Conservation (phyloP, 371 early-diverging fungal genomes). For the Spraguea lophii region DNA sequence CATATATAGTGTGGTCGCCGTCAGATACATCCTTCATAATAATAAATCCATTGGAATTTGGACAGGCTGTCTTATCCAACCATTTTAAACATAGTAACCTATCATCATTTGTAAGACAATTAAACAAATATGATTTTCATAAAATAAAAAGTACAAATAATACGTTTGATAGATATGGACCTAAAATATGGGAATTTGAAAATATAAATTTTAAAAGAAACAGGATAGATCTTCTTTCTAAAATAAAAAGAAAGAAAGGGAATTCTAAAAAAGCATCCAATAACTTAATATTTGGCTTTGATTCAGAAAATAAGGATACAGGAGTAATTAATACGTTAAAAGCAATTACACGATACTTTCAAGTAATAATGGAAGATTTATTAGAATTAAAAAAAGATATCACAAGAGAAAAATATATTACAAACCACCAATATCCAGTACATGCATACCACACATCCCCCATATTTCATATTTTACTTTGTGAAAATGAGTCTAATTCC, state of each 20-base stretch:
- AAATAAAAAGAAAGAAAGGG: conserved; percentile 41
- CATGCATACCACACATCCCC: background rate
- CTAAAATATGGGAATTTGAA: conserved; percentile 38
- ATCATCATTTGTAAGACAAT: conserved; percentile 45
- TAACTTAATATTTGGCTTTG: conserved; percentile 13
- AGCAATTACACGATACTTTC: conserved; percentile 36
- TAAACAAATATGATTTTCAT: conserved; percentile 46
- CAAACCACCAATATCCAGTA: background rate
- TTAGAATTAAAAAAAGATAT: conserved; percentile 34
- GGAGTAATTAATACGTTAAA: conserved; percentile 23
- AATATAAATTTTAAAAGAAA: conserved; percentile 37
- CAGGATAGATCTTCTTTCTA: conserved; percentile 25
- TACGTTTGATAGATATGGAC: conserved; percentile 20
- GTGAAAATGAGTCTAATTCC: conserved; percentile 24
- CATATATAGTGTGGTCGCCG: conserved; percentile 33
- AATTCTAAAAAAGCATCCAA: too few relatives aligned
- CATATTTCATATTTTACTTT: conserved; percentile 10
- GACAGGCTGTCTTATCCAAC: conserved; percentile 26
- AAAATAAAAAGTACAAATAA: conserved; percentile 38
- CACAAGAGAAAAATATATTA: conserved; percentile 16
- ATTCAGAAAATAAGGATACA: conserved; percentile 1
- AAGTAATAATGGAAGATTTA: conserved; percentile 36
- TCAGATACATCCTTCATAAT: conserved; percentile 37
- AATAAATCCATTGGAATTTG: conserved; percentile 34
- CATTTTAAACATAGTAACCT: conserved; percentile 43